Conservation (phyloP, 257 asterid genomes). For the Nicotiana knightiana region DNA sequence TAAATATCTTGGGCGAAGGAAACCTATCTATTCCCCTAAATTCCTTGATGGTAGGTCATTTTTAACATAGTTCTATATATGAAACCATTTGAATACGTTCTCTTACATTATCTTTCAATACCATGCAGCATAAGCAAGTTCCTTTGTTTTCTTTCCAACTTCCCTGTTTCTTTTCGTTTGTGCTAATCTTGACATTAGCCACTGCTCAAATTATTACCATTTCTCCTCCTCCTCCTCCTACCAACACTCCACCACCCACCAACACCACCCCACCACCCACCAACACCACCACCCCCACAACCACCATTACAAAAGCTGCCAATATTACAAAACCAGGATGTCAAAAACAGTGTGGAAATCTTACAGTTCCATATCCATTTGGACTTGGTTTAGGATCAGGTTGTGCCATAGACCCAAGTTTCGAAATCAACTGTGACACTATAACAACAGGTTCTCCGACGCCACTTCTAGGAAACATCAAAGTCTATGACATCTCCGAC, state of each 20-base stretch:
- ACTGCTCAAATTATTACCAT: conserved; percentile 18
- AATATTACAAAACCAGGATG: conserved; percentile 34
- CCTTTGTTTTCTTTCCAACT: not conserved
- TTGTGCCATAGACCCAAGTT: conserved; percentile 23
- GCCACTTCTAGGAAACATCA: conserved; percentile 21
- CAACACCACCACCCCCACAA: conserved; percentile 2
- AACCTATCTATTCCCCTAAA: no score
- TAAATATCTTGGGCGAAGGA: no score
- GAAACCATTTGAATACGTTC: not conserved
- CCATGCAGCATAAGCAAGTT: not conserved
- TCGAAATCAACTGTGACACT: conserved; percentile 45
- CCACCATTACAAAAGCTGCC: conserved; percentile 18
- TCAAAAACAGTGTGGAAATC: conserved; percentile 27
- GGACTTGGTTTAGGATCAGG: conserved; percentile 33
- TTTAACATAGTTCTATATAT: not conserved
- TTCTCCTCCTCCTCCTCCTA: not conserved
- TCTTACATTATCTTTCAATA: not conserved
- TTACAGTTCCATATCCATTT: conserved; percentile 41
- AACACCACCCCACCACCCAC: not conserved
- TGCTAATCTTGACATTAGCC: conserved; percentile 14
- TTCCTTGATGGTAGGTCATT: not conserved
- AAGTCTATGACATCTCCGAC: conserved; percentile 44
- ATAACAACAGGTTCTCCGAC: conserved; percentile 36
- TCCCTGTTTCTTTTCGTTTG: conserved; percentile 13
- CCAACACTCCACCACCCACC: conserved; percentile 14